Conservation (phyloP, 1,284 basidiomycete genomes). For the Ustilago vetiveriae region DNA sequence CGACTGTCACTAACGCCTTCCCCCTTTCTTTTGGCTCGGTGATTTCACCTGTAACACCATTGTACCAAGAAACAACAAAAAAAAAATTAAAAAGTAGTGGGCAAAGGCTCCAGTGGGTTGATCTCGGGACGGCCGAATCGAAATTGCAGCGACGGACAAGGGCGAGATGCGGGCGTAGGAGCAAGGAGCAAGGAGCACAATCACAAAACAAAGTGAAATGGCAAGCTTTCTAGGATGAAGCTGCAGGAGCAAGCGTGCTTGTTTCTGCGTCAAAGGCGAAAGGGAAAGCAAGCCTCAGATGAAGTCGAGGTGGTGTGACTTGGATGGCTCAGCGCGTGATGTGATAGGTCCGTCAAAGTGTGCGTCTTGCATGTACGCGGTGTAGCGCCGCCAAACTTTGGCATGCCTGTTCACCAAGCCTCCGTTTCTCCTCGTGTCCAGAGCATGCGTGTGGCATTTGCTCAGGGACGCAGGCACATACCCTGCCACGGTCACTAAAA, state of each 20-base stretch:
- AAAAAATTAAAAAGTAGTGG: not conserved
- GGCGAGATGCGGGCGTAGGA: not conserved
- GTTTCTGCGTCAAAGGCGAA: not conserved
- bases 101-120: slow-evolving; percentile 17
- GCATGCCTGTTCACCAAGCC: too few relatives aligned
- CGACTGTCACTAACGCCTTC: too few relatives aligned
- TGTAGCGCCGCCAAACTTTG: slow-evolving; percentile 8
- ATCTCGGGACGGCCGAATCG: slow-evolving; percentile 12
- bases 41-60: too few relatives aligned
- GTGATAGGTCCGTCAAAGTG: slow-evolving; percentile 14
- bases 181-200: not conserved
- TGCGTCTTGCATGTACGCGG: slow-evolving; percentile 8
- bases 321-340: slow-evolving; percentile 5
- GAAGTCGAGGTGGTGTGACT: slow-evolving; percentile 8
- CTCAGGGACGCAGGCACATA: too few relatives aligned
- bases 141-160: slow-evolving; percentile 1
- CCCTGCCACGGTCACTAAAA: too few relatives aligned
- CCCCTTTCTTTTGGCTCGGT: not conserved
- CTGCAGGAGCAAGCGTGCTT: slow-evolving; percentile 9
- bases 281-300: slow-evolving; percentile 9
- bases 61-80: not conserved
- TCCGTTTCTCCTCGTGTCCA: too few relatives aligned
- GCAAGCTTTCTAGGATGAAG: too few relatives aligned
- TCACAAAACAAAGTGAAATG: too few relatives aligned
- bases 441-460: too few relatives aligned